A percentile compares a stretch with the other conserved stretches of the same genome.
These are phyloP conservation scores for Xylaria sp. DNA, from an alignment of 495 filamentous ascomycete genomes.

Conservation along the genomic window DNA sequence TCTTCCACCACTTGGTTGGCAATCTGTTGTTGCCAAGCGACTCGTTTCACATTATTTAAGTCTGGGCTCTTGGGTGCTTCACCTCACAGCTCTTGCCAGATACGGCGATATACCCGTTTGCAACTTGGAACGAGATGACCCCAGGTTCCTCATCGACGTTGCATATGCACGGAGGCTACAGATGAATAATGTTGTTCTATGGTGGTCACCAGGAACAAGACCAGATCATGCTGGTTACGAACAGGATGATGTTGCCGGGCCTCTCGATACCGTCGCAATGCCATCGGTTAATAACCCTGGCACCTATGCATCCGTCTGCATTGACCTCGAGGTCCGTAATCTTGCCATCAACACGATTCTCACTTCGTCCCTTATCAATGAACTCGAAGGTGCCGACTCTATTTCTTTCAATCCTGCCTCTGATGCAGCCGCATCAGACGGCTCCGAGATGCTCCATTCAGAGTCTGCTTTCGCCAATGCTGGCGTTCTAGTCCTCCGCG, in stretches of 20 bases:
- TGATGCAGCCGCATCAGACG: conserved; percentile 59
- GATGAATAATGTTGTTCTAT: conserved; percentile 93
- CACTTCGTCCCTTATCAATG: conserved; percentile 96
- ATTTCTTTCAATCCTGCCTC: conserved; percentile 81
- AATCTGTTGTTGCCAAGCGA: conserved; percentile 84
- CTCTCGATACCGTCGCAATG: conserved; percentile 92
- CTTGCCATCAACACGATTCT: conserved; percentile 97
- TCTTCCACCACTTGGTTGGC: conserved; percentile 92
- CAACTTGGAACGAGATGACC: conserved; percentile 93
- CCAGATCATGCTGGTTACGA: conserved; percentile 98
- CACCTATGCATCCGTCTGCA: conserved; percentile 95
- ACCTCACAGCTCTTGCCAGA: conserved; percentile 82
- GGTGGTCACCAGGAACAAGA: conserved; percentile 87
- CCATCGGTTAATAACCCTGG: conserved; percentile 90
- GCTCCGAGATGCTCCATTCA: conserved; percentile 73
- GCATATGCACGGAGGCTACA: conserved; percentile 91
- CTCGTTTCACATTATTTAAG: conserved; percentile 89
- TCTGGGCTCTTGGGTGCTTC: conserved; percentile 88
- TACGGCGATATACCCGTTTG: conserved; percentile 96
- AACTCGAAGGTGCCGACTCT: conserved; percentile 86
- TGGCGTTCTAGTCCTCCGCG: conserved; percentile 84
- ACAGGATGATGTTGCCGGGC: conserved; percentile 84
- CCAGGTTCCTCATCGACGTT: conserved; percentile 91
- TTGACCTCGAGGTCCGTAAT: conserved; percentile 92
- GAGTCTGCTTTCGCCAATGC: conserved; percentile 94